phyloP scores from a whole-genome alignment of 192 early-diverging fungal species.

The Coemansia sp. region DNA sequence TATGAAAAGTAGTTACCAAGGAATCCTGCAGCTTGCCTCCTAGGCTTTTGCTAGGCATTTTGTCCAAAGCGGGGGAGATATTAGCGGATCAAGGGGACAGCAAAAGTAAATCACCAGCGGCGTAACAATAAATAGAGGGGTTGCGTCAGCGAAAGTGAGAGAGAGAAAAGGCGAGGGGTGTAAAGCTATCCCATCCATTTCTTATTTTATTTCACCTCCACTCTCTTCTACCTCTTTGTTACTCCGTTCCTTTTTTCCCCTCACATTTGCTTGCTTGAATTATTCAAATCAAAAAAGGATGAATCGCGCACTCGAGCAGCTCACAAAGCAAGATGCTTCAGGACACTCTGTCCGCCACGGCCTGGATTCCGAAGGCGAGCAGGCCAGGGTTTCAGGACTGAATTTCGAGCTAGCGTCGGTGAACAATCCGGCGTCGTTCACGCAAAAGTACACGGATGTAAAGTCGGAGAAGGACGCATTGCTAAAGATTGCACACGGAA shows the following conservation, averaged over 20 bases:
- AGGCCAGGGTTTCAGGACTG: constrained; percentile 8
- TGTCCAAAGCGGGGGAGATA: no score
- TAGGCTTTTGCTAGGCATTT: no score
- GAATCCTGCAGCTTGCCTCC: no score
- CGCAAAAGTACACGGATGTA: constrained; percentile 78
- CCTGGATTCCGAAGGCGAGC: background rate
- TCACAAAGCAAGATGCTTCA: constrained; percentile 15
- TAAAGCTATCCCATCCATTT: background rate
- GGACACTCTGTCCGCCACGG: background rate
- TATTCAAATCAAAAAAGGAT: constrained; percentile 8
- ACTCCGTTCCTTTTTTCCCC: background rate
- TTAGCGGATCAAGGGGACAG: no score
- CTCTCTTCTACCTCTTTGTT: constrained; percentile 1
- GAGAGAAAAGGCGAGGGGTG: background rate
- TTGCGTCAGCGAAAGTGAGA: background rate
- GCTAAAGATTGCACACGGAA: constrained; percentile 95
- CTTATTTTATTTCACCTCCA: background rate
- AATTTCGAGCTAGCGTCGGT: constrained; percentile 38
- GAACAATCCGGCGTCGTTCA: constrained; percentile 80
- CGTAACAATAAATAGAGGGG: background rate
- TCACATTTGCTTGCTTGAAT: background rate
- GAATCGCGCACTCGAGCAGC: constrained; percentile 44
- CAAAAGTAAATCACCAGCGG: no score
- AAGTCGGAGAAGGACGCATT: constrained; percentile 71
- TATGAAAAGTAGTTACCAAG: no score